Evolutionary conservation across 768 basidiomycete species (phyloP), one percentile per base, ranked within the genome.

Genomic region (Russula abietina): DNA sequence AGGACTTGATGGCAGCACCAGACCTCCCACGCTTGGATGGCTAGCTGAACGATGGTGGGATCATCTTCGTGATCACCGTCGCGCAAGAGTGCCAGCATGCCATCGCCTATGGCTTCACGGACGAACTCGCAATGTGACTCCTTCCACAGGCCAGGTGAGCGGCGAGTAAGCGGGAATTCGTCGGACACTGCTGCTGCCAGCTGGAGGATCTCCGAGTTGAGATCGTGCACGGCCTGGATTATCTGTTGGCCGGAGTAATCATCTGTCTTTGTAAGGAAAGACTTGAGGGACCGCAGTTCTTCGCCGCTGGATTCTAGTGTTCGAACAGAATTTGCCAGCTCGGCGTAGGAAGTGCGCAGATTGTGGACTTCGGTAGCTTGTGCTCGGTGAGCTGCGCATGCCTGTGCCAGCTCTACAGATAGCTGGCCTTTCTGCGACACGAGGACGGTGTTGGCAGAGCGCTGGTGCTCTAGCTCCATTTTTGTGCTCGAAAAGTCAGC

Each of bases 1-100:
- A 75, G 68, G 30, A 73, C 69, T 56, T 69, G 66, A 52, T 69
- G 67, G 36, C 72, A 71, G 53, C 72, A 75, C 68, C 69, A 70
- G 8, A 75, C 73, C 66, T 73, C 68, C 73, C 73, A 75, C n/a
- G 75, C 74, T 64, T 75, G 75, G 55, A 75, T 55, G 10, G 75
- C 75, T 50, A 72, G 71, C 66, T 75, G 75, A 28, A 75, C 71
- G 26, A 75, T 57, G n/a, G 71, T 75, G 26, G 74, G 73, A 52
- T 75, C 74, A 17, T 55, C 64, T 19, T 69, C 69, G 32, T 74
- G 73, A 58, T 71, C 67, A 38, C 72, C 65, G 49, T 66, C 60
- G 51, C 66, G 69, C 50, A 74, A 67, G 48, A 73, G 65, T 46
- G 69, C 65, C 43, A 69, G 66, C 70, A 73, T 70, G 51, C 67